Conservation (phyloP, 257 asterid genomes). For the Fraxinus quadrangulata region DNA sequence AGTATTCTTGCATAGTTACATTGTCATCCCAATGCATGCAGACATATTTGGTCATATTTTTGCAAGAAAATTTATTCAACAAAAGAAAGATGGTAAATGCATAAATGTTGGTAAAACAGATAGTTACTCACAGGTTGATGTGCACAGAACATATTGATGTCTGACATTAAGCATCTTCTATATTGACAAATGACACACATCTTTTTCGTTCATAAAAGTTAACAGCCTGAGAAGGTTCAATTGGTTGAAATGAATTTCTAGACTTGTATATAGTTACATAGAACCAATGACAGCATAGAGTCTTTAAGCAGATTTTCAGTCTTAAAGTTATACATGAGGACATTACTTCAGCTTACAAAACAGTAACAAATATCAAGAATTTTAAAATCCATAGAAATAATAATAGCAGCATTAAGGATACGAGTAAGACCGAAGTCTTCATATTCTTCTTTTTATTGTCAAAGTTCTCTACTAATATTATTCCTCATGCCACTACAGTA, state of each 20-base stretch:
- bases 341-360: neutral
- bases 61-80: neutral
- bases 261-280: neutral
- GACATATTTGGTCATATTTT: neutral
- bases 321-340: neutral
- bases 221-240: neutral
- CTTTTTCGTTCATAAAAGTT: neutral
- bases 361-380: neutral
- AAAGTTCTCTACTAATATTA: neutral
- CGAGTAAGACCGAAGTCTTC: neutral
- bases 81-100: conserved; percentile 6
- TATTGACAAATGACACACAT: neutral
- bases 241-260: neutral
- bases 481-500: neutral
- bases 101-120: neutral
- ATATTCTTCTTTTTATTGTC: neutral
- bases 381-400: neutral
- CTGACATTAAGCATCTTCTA: neutral
- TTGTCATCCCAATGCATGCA: neutral
- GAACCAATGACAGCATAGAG: neutral
- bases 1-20: neutral
- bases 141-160: neutral
- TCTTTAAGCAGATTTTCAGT: neutral
- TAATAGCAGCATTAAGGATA: neutral
- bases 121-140: neutral